phyloP scores from a whole-genome alignment of 2,329 filamentous ascomycete species.

The Onygenales sp. region DNA sequence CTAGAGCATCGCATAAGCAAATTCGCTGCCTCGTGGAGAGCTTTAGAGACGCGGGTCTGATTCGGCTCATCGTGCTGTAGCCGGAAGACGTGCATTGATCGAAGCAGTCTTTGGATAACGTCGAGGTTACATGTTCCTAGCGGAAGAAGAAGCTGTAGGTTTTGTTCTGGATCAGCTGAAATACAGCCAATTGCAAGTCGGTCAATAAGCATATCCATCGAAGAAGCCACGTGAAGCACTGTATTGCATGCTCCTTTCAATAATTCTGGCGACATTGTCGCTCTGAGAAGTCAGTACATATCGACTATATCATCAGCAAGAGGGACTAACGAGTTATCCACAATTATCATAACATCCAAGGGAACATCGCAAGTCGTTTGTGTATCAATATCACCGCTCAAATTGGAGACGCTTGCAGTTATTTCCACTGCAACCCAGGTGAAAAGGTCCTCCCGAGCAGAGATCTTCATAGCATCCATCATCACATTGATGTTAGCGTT shows the following conservation, averaged over 20 bases:
- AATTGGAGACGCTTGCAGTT: slow-evolving; percentile 15
- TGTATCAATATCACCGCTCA: slow-evolving; percentile 2
- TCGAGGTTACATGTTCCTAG: slow-evolving; percentile 17
- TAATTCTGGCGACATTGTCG: slow-evolving; percentile 9
- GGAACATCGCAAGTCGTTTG: slow-evolving; percentile 15
- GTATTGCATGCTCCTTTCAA: slow-evolving; percentile 16
- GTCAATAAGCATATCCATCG: slow-evolving; percentile 16
- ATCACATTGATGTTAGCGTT: slow-evolving; percentile 8
- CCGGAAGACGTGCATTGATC: slow-evolving; percentile 13
- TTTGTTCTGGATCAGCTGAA: slow-evolving; percentile 11
- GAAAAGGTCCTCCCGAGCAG: slow-evolving; percentile 4
- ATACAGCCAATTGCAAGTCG: slow-evolving; percentile 19
- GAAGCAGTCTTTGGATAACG: slow-evolving; percentile 12
- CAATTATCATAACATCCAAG: slow-evolving; percentile 26
- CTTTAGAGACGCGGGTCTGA: slow-evolving; percentile 9
- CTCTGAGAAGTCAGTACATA: slow-evolving; percentile 11
- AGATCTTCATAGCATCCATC: slow-evolving; percentile 8
- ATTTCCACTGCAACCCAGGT: slow-evolving; percentile 29
- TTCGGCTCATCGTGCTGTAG: slow-evolving; percentile 5
- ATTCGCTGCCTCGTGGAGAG: slow-evolving; percentile 17
- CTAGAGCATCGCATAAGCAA: slow-evolving; percentile 16
- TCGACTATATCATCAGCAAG: slow-evolving; percentile 4
- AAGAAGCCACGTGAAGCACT: slow-evolving; percentile 16
- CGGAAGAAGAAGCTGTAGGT: slow-evolving; percentile 18
- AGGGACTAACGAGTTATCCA: slow-evolving; percentile 25